Conservation (phyloP, 805 yeast genomes). For the Teunomyces gatunensis region DNA sequence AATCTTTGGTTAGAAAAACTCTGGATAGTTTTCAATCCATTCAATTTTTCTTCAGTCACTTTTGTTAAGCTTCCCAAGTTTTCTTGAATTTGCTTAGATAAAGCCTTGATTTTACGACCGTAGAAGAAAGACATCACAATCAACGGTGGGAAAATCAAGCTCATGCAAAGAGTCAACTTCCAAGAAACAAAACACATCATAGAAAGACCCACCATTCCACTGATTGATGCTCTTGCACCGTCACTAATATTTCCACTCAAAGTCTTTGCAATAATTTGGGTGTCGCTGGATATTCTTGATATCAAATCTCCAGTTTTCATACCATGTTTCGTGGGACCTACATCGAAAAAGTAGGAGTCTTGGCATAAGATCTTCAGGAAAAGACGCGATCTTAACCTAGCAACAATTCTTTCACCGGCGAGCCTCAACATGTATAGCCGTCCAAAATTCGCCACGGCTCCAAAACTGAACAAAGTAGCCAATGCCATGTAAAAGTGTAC, state of each 20-base stretch:
- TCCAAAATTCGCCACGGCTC: slow-evolving; percentile 78
- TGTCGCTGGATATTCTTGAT: slow-evolving; percentile 82
- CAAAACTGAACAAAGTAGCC: slow-evolving; percentile 62
- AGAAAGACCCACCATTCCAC: slow-evolving; percentile 81
- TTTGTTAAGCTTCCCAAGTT: slow-evolving; percentile 84
- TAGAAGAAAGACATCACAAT: slow-evolving; percentile 76
- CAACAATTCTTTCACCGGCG: slow-evolving; percentile 85
- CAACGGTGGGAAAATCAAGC: slow-evolving; percentile 78
- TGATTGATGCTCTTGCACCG: slow-evolving; percentile 80
- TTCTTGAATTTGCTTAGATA: slow-evolving; percentile 76
- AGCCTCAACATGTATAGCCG: slow-evolving; percentile 72
- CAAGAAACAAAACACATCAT: slow-evolving; percentile 90
- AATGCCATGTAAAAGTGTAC: slow-evolving; percentile 62
- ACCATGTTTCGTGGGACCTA: slow-evolving; percentile 49
- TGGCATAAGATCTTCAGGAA: slow-evolving; percentile 76
- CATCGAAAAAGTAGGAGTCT: slow-evolving; percentile 86
- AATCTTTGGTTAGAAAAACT: slow-evolving; percentile 81
- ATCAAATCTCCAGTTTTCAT: slow-evolving; percentile 87
- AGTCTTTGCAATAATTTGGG: slow-evolving; percentile 81
- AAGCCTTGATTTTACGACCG: slow-evolving; percentile 71
- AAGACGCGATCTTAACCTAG: slow-evolving; percentile 74
- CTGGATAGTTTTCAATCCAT: slow-evolving; percentile 83
- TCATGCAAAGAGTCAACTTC: slow-evolving; percentile 79
- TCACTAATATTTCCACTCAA: slow-evolving; percentile 88
- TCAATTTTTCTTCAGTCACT: slow-evolving; percentile 87